Evolutionary conservation across 441 rosid species (phyloP), one percentile per base, ranked within the genome.

Genomic region (Pelargonium myrrhifolium): DNA sequence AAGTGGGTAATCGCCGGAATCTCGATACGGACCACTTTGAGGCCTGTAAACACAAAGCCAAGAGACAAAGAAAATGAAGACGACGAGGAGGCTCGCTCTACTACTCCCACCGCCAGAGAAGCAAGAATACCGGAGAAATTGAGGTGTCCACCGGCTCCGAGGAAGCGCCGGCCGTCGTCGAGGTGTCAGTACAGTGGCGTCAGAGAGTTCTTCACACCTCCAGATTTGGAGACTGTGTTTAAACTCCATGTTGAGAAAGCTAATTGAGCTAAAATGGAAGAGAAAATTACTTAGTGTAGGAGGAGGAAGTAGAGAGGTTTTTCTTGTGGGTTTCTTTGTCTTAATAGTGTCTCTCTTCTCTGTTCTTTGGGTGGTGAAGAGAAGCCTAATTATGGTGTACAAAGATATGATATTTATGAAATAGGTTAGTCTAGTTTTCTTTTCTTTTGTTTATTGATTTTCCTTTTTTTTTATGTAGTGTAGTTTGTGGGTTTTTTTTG

Each of bases 1-100:
- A 85, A 85, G 79, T 92, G 98, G 98, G 84, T 86, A 1, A 80
- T 92, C 60, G 81, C 93, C 47, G 92, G 93, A 72, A 78, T 85
- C 12, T 62, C 84, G 2, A 67, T 85, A 8, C 80, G 84, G 67
- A 65, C 87, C 24, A 74, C 92, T 2, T 53, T 89, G 78, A 89
- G 88, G 82, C 93, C 98, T 10, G 71, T 85, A 56, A 85, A 49
- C 79, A 89, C 89, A 2, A 87, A 76, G 73, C 62, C 81, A 9
- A 86, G 75, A 71, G 83, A 60, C 1, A 79, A 68, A 80, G 71
- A 42, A 28, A 12, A 22, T 4, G 85, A 69, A 6, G 87, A 73
- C 22, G 80, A 64, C 8, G 84, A 78, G 7, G 88, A 82, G 66
- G 75, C 73, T 35, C 51, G 72, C 35, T 82, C 85, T 3, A 89